Conservation (phyloP, 257 asterid species). For the Petunia secreta region DNA sequence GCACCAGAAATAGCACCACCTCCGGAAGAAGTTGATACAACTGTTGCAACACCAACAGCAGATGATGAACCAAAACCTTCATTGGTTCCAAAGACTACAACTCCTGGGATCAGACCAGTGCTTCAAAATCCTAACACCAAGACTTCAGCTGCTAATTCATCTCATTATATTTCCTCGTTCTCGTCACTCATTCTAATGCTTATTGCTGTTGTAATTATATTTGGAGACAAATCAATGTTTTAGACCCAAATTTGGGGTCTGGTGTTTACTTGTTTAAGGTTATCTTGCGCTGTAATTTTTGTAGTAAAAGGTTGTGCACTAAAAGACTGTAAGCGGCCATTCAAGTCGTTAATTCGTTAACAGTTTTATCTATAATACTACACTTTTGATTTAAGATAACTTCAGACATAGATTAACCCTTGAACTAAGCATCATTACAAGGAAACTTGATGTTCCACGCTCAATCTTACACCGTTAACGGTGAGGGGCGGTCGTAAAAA, state of each 20-base stretch:
- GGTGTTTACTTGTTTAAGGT: neutral
- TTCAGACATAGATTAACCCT: no score
- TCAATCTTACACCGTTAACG: no score
- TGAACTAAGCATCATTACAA: no score
- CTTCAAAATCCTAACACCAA: constrained; percentile 39
- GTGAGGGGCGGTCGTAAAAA: no score
- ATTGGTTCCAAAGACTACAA: constrained; percentile 51
- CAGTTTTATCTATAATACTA: no score
- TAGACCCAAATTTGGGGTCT: neutral
- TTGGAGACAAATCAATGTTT: neutral
- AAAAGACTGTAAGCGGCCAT: neutral
- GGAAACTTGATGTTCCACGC: no score
- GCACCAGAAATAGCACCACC: constrained; percentile 42
- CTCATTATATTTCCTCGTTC: constrained; percentile 26
- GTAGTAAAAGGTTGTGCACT: constrained; percentile 10
- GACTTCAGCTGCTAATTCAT: constrained; percentile 41
- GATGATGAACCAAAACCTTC: constrained; percentile 34
- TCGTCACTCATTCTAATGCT: constrained; percentile 37
- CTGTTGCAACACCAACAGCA: constrained; percentile 37
- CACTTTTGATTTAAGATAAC: no score
- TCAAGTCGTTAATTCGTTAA: neutral
- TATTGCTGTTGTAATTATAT: constrained; percentile 31
- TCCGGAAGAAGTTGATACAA: constrained; percentile 28
- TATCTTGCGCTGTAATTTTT: neutral
- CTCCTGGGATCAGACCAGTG: constrained; percentile 57